Conservation (phyloP, 2,329 filamentous ascomycete genomes). For the Davidsoniella neocaledoniae region DNA sequence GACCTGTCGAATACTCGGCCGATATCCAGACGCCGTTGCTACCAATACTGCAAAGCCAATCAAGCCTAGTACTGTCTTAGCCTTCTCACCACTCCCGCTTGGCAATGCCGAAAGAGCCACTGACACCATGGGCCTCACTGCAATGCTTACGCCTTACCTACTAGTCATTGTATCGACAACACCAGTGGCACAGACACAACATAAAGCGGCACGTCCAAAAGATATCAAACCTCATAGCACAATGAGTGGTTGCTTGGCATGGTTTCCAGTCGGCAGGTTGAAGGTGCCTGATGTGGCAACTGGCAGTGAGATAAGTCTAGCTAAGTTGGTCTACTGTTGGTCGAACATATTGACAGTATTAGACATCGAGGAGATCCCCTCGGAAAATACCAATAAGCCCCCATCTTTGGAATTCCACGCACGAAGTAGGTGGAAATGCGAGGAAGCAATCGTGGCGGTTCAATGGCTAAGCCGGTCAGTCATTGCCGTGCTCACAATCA, state of each 20-base stretch:
- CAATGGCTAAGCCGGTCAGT: constrained; percentile 96
- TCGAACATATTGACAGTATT: constrained; percentile 92
- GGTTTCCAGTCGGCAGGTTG: constrained; percentile 91
- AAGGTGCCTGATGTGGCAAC: constrained; percentile 55
- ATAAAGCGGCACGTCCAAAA: constrained; percentile 82
- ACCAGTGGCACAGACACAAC: constrained; percentile 86
- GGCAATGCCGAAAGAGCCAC: constrained; percentile 87
- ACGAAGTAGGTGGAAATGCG: constrained; percentile 77
- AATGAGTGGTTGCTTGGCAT: constrained; percentile 84
- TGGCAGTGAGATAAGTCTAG: constrained; percentile 54
- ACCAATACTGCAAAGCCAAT: constrained; percentile 42
- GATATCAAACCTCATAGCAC: constrained; percentile 80
- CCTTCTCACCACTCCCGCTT: constrained; percentile 75
- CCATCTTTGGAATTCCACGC: constrained; percentile 64
- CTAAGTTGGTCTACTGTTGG: constrained; percentile 95
- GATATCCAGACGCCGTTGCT: constrained; percentile 62
- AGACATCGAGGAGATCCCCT: constrained; percentile 60
- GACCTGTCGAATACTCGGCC: constrained; percentile 75
- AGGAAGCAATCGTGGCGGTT: constrained; percentile 88
- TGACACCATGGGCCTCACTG: constrained; percentile 77
- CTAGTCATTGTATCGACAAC: constrained; percentile 96
- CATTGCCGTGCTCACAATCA: constrained; percentile 79
- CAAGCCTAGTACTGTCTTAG: constrained; percentile 88
- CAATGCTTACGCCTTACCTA: constrained; percentile 88
- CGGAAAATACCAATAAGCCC: constrained; percentile 58